phyloP scores from a whole-genome alignment of 306 rosid genomes.

The Inga laurina region DNA sequence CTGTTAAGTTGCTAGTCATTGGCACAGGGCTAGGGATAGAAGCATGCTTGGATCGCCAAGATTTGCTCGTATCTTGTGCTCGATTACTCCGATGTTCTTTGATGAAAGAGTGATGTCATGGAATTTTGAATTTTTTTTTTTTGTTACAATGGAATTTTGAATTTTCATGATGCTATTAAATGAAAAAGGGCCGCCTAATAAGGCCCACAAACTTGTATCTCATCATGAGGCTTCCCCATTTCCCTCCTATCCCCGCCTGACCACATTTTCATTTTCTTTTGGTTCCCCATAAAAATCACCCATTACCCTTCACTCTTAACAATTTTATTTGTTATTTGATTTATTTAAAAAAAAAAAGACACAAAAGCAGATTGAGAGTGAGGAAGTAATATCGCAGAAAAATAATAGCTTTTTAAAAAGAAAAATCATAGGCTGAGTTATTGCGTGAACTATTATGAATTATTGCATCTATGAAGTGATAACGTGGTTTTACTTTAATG shows the following conservation, averaged over 20 bases:
- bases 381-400: no score
- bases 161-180: conserved; percentile 17
- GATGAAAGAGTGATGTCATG: background rate
- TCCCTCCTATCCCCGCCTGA: background rate
- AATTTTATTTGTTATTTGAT: background rate
- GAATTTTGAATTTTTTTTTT: no score
- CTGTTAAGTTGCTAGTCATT: background rate
- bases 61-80: background rate
- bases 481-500: background rate
- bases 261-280: no score
- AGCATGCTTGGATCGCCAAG: background rate
- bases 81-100: background rate
- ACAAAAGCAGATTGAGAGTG: no score
- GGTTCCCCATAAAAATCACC: background rate
- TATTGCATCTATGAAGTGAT: background rate
- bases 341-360: no score
- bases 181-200: background rate
- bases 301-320: background rate
- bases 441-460: no score
- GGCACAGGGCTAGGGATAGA: background rate
- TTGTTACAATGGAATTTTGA: no score
- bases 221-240: conserved; percentile 25
- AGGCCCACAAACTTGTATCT: conserved; percentile 9
- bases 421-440: no score
- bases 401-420: no score